Percentiles rank a stretch among this genome's conserved stretches.
phyloP scores from a whole-genome alignment of 768 basidiomycete species.

The Lactifluus volemus region DNA sequence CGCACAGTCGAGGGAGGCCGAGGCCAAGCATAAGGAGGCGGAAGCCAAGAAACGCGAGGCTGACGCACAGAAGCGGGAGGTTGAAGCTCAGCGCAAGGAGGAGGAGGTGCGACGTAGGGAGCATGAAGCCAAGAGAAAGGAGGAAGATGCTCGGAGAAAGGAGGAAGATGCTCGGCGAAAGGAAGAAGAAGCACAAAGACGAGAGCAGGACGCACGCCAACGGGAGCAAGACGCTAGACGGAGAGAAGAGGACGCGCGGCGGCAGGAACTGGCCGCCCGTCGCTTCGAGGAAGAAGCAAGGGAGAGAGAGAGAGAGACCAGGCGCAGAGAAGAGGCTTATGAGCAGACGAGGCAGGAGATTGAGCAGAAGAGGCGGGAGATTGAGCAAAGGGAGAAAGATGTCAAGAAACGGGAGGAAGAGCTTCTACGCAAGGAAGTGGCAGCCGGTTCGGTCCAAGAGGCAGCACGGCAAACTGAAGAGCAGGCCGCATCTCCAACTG shows the following conservation, averaged over 20 bases:
- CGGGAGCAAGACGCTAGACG: slow-evolving; percentile 31
- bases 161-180: slow-evolving; percentile 29
- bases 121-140: slow-evolving; percentile 26
- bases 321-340: slow-evolving; percentile 27
- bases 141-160: slow-evolving; percentile 21
- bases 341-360: slow-evolving; percentile 14
- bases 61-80: slow-evolving; percentile 27
- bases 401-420: slow-evolving; percentile 14
- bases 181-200: slow-evolving; percentile 24
- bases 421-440: slow-evolving; percentile 9
- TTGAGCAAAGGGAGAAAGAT: slow-evolving; percentile 14
- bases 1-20: slow-evolving; percentile 17
- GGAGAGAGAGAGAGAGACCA: slow-evolving; percentile 15
- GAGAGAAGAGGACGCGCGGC: slow-evolving; percentile 22
- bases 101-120: slow-evolving; percentile 26
- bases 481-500: background rate
- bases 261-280: slow-evolving; percentile 24
- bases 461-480: background rate
- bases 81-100: slow-evolving; percentile 27
- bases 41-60: slow-evolving; percentile 29
- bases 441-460: slow-evolving; percentile 1
- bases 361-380: slow-evolving; percentile 10
- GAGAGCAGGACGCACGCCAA: slow-evolving; percentile 27
- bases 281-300: slow-evolving; percentile 27
- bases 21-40: slow-evolving; percentile 21